Evolutionary conservation across 148 eudicot genomes (phyloP).

Genomic region (Simmondsia chinensis): DNA sequence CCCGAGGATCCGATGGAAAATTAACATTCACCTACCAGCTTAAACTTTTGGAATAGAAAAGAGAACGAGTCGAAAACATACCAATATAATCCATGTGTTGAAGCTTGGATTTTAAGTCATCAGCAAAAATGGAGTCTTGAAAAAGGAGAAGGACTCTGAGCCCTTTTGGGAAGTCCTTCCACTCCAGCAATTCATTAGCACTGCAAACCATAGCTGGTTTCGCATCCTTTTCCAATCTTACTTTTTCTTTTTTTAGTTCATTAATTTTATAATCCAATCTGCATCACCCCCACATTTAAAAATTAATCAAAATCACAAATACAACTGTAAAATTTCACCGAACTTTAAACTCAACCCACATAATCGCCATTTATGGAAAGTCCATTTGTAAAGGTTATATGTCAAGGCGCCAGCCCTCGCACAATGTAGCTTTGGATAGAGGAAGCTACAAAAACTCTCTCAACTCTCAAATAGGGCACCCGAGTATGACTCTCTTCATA

Average conservation of each 20-base stretch:
- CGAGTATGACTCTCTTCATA: too few relatives aligned
- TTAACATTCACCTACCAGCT: too few relatives aligned
- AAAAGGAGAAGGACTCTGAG: conserved; percentile 74
- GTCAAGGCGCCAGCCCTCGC: too few relatives aligned
- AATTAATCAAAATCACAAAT: too few relatives aligned
- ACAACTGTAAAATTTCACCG: too few relatives aligned
- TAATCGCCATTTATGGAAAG: too few relatives aligned
- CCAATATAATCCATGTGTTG: conserved; percentile 73
- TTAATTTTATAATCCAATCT: conserved; percentile 19
- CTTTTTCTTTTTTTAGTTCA: conserved; percentile 4
- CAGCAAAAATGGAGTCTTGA: conserved; percentile 41
- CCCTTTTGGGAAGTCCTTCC: conserved; percentile 91
- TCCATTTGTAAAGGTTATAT: too few relatives aligned
- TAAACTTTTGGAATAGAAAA: neutral
- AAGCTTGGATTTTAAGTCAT: conserved; percentile 58
- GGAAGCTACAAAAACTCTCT: too few relatives aligned
- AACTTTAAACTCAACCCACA: too few relatives aligned
- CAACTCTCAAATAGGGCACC: too few relatives aligned
- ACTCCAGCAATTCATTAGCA: conserved; percentile 59
- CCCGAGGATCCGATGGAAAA: too few relatives aligned
- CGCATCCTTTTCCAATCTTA: conserved; percentile 50
- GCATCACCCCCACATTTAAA: conserved; percentile 3
- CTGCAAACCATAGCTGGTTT: conserved; percentile 76
- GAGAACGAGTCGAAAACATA: conserved; percentile 11
- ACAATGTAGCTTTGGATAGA: too few relatives aligned